phyloP scores from a whole-genome alignment of 257 asterid genomes.

The Nicotiana noctiflora region DNA sequence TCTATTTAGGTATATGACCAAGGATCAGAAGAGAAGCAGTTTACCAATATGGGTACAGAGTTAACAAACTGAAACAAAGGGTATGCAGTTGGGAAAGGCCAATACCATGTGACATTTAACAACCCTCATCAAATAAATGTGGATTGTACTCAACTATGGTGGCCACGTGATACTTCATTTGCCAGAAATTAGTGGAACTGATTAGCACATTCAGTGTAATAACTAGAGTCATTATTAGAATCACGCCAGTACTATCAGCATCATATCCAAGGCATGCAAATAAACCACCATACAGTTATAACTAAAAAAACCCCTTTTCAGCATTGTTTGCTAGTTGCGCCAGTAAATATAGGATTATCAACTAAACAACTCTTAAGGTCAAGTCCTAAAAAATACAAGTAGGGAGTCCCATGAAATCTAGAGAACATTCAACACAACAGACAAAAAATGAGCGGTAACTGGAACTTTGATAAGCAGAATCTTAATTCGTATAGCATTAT shows the following conservation, averaged over 20 bases:
- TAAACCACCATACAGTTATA: not conserved
- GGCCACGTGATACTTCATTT: not conserved
- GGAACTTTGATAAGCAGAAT: too few species aligned
- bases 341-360: not conserved
- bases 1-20: not conserved
- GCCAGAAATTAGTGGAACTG: not conserved
- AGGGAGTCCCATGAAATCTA: not conserved
- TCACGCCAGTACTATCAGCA: not conserved
- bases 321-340: not conserved
- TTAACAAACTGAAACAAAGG: not conserved
- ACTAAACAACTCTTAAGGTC: not conserved
- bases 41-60: not conserved
- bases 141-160: not conserved
- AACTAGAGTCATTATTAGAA: not conserved
- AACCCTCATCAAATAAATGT: too few species aligned
- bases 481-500: too few species aligned
- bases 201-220: not conserved
- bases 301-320: not conserved
- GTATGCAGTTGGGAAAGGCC: not conserved
- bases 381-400: not conserved
- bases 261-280: not conserved
- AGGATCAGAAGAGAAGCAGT: not conserved
- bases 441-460: too few species aligned
- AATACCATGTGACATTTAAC: too few species aligned
- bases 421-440: not conserved